A percentile compares a stretch with the other conserved stretches of the same genome.
These are phyloP conservation scores for Gillenia trifoliata DNA, from an alignment of 306 rosid species.

Conservation along the genomic window DNA sequence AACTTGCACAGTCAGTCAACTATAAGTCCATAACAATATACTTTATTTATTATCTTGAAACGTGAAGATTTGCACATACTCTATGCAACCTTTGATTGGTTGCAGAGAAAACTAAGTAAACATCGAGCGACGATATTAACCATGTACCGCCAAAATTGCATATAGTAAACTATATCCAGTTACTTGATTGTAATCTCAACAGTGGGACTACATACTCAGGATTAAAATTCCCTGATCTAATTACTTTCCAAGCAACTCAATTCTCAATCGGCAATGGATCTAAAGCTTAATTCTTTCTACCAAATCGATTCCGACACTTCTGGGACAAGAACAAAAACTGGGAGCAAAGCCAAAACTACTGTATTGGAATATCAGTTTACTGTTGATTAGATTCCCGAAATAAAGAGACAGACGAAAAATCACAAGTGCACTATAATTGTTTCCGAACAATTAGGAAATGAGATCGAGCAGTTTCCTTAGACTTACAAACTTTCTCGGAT, in stretches of 20 bases:
- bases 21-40: no score
- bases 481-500: conserved; percentile 16
- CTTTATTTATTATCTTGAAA: no score
- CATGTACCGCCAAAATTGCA: background rate
- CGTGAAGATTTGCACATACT: no score
- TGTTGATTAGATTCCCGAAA: background rate
- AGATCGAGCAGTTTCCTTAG: background rate
- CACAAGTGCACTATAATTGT: background rate
- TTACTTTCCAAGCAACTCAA: background rate
- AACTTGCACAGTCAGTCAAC: background rate
- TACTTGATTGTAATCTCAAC: no score
- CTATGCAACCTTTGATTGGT: background rate
- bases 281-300: background rate
- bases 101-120: background rate
- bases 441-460: background rate
- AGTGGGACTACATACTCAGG: no score
- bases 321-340: background rate
- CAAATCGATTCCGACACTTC: background rate
- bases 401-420: background rate
- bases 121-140: background rate
- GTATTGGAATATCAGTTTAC: background rate
- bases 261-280: background rate
- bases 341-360: conserved; percentile 12
- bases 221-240: no score
- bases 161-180: background rate